Conservation (phyloP, 1,139 yeast genomes). For the Meyerozyma smithsonii region DNA sequence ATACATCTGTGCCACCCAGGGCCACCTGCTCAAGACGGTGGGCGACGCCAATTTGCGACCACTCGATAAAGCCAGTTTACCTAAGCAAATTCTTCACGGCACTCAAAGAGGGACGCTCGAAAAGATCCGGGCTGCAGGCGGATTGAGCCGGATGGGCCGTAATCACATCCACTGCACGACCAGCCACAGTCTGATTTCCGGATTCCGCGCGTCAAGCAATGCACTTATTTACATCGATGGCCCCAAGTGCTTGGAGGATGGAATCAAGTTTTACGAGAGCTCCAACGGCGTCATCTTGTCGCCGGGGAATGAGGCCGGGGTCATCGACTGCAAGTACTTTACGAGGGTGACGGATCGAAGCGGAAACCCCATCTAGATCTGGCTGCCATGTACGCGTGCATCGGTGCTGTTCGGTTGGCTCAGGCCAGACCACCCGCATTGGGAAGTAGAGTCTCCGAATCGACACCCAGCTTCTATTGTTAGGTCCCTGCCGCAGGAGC, state of each 20-base stretch:
- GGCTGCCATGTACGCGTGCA: background rate
- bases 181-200: slow-evolving; percentile 51
- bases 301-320: slow-evolving; percentile 54
- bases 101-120: slow-evolving; percentile 53
- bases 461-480: no score
- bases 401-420: background rate
- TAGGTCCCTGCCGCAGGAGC: no score
- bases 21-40: slow-evolving; percentile 65
- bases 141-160: slow-evolving; percentile 65
- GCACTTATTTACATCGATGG: slow-evolving; percentile 63
- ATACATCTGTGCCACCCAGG: slow-evolving; percentile 83
- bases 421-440: background rate
- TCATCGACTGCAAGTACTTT: slow-evolving; percentile 45
- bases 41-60: slow-evolving; percentile 39
- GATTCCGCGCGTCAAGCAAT: slow-evolving; percentile 60
- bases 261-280: slow-evolving; percentile 58
- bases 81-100: slow-evolving; percentile 64
- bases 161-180: slow-evolving; percentile 75
- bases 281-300: slow-evolving; percentile 73
- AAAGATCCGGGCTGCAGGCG: slow-evolving; percentile 48
- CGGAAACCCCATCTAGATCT: background rate
- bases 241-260: slow-evolving; percentile 36
- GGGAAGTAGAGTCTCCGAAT: no score
- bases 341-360: slow-evolving; percentile 24
- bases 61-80: slow-evolving; percentile 19